Conservation (phyloP, 75 land plant species). For the Azolla pinnata region DNA sequence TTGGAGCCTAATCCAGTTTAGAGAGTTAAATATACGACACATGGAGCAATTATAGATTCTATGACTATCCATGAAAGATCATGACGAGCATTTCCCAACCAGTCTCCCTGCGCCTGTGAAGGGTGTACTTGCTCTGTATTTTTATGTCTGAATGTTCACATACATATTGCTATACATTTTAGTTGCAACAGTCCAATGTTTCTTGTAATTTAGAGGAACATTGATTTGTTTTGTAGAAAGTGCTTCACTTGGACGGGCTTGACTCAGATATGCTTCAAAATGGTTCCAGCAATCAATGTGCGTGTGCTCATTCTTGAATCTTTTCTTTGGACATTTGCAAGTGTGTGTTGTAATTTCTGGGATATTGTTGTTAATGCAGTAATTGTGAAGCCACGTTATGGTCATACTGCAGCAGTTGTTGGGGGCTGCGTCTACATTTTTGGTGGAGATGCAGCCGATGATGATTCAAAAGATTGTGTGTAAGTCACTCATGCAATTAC, state of each 20-base stretch:
- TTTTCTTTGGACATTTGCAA: neutral
- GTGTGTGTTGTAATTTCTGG: neutral
- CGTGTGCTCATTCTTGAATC: neutral
- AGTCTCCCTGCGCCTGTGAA: too few relatives aligned
- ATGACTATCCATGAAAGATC: too few relatives aligned
- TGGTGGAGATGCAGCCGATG: conserved; percentile 3
- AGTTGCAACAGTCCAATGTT: too few relatives aligned
- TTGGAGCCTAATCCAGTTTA: too few relatives aligned
- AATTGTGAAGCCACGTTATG: conserved; percentile 1
- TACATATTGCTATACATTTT: too few relatives aligned
- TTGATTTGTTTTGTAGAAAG: too few relatives aligned
- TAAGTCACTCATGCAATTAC: neutral
- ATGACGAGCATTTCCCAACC: too few relatives aligned
- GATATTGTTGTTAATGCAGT: neutral
- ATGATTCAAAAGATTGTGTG: neutral
- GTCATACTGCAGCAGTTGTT: conserved; percentile 9
- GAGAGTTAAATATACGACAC: too few relatives aligned
- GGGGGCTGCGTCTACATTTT: neutral
- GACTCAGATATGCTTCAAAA: neutral
- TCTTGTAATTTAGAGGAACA: too few relatives aligned
- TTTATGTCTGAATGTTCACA: too few relatives aligned
- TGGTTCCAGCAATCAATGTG: neutral
- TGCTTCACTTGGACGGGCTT: neutral
- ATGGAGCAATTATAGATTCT: too few relatives aligned
- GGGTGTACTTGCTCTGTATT: too few relatives aligned